Evolutionary conservation across 1,284 basidiomycete species (phyloP), one percentile per base, ranked within the genome.

Genomic region (Anthracocystis panici-leucophaei): DNA sequence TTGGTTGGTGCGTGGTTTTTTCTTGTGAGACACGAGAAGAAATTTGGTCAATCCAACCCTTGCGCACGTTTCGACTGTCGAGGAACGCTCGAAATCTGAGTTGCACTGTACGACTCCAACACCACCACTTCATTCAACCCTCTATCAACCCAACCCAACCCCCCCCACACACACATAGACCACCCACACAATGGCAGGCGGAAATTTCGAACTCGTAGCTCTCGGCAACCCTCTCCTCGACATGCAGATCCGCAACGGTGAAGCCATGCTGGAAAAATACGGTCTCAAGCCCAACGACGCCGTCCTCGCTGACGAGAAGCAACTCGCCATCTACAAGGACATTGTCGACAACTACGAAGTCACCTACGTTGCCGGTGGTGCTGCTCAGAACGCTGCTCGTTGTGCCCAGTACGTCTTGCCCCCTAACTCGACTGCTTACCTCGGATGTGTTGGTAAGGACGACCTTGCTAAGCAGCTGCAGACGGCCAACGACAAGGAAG

Each of bases 281-380:
- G 89, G 87, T 72, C 90, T 99, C 85, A 94, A 95, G 86, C 88
- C 95, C 58, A 97, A 99, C 89, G 94, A 99, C 86, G 96, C 97
- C 60, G 95, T 98, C 86, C 90, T 98, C 65, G 97, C 95, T 25
- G 92, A 92, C 80, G 91, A 92, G 65, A 92, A 95, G 87, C 96
- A 98, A 82, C 87, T 89, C 71, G 52, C 73, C 60, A 85, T 84
- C 85, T 98, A 97, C 87, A 91, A 93, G 35, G 93, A 98, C 84
- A 87, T 98, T 69, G 90, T 92, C 51, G 89, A 90, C 78, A 90
- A 94, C 78, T 87, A 92, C 87, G 85, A 92, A 65, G 90, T 95
- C 63, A 92, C 91, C 63, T 99, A 97, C 84, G 93, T 99, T 64
- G 96, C 97, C 51, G 97, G 97, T 66, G 97, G 97, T 84, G 96